These are phyloP conservation scores for Macrolepiota albuminosa DNA, from an alignment of 768 basidiomycete species.

Conservation along the genomic window DNA sequence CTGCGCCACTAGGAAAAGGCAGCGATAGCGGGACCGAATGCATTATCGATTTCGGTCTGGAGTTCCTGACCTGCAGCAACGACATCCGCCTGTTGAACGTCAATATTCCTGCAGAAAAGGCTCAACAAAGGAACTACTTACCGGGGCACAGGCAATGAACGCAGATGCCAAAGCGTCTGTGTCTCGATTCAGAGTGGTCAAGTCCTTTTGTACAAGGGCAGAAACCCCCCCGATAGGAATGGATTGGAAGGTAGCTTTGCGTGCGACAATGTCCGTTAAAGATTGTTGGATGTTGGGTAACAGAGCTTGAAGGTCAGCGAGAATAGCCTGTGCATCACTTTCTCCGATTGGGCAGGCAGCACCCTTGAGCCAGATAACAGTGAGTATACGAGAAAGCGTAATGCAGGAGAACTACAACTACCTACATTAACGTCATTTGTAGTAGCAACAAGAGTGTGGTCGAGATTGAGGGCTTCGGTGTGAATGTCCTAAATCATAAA, in stretches of 20 bases:
- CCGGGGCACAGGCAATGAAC: constrained; percentile 23
- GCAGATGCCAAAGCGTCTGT: constrained; percentile 17
- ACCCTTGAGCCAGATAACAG: background rate
- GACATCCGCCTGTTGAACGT: constrained; percentile 15
- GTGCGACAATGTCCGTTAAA: constrained; percentile 17
- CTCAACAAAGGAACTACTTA: constrained; percentile 10
- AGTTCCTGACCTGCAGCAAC: constrained; percentile 12
- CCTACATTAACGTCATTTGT: constrained; percentile 24
- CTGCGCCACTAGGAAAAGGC: constrained; percentile 6
- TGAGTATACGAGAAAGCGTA: background rate
- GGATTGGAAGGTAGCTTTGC: constrained; percentile 23
- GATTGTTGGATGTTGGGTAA: constrained; percentile 23
- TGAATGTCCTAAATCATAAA: constrained; percentile 24
- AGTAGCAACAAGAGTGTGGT: constrained; percentile 19
- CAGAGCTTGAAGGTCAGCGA: constrained; percentile 18
- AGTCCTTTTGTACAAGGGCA: constrained; percentile 26
- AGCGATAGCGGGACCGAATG: constrained; percentile 20
- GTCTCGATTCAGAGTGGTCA: constrained; percentile 17
- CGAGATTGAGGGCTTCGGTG: constrained; percentile 19
- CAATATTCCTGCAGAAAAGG: background rate
- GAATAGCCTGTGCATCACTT: constrained; percentile 21
- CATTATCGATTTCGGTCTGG: constrained; percentile 11
- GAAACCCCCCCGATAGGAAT: constrained; percentile 26
- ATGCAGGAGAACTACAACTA: background rate
- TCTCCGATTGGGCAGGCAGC: constrained; percentile 18